Conservation (phyloP, 1,139 yeast species). For the Debaryomyces sp. region DNA sequence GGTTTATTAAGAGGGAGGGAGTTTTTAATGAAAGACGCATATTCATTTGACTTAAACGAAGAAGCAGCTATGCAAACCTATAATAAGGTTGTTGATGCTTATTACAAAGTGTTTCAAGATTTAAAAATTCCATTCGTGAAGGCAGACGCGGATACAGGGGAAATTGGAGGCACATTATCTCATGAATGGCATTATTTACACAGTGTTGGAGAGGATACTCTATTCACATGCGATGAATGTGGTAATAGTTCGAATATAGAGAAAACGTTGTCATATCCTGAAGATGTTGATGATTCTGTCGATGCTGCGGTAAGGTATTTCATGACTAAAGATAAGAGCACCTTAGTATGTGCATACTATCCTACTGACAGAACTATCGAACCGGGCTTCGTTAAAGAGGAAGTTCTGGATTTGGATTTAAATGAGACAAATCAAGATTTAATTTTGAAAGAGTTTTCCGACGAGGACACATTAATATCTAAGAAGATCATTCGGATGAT, state of each 20-base stretch:
- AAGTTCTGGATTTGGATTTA: constrained; percentile 53
- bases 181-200: constrained; percentile 89
- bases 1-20: constrained; percentile 89
- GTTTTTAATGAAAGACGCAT: constrained; percentile 93
- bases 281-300: constrained; percentile 21
- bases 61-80: constrained; percentile 67
- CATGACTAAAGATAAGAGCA: constrained; percentile 49
- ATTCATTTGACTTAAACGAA: constrained; percentile 71
- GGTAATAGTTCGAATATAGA: constrained; percentile 71
- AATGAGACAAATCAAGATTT: constrained; percentile 25
- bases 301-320: constrained; percentile 55
- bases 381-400: constrained; percentile 50
- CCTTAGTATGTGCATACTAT: constrained; percentile 68
- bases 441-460: constrained; percentile 33
- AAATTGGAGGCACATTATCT: constrained; percentile 87
- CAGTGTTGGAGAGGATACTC: constrained; percentile 76
- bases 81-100: constrained; percentile 61
- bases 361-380: constrained; percentile 61
- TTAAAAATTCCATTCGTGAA: constrained; percentile 72
- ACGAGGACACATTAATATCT: constrained; percentile 47
- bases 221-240: constrained; percentile 69
- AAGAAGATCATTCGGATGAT: constrained; percentile 62
- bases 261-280: constrained; percentile 58
- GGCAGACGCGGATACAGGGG: constrained; percentile 93
- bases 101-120: constrained; percentile 63